Base-by-base conservation (phyloP, 2,329 filamentous ascomycete genomes). In the Pyrenophora seminiperda region DNA sequence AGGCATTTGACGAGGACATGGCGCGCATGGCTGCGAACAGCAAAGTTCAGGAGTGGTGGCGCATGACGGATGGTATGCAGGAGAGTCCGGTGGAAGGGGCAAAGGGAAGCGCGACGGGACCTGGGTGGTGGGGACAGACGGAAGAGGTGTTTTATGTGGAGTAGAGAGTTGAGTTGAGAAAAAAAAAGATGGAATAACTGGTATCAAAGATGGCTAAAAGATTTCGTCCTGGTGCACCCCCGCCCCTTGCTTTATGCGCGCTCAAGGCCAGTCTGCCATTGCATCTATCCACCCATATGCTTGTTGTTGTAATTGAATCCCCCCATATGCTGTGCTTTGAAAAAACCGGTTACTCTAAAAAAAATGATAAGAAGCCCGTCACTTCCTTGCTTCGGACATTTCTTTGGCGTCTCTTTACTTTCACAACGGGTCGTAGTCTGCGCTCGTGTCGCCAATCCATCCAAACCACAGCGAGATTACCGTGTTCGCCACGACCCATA, bases 21-120 rank as follows among this genome's bases (percentile, higher is more conserved):
- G 81, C 83, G 71, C 80, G 78, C 54, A 91, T 92, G 88, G 79
- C 81, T 1, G 83, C 83, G 49, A 90, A 91, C 61, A 81, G 83
- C 1, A 86, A 86, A 65, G 87, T 92, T 27, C 81, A 83, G 47
- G 85, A 88, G 70, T 93, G 89, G 90, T 93, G 89, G 89, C 77
- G 76, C 50, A 87, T 92, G 84, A 92, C 89, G 41, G 89, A 93
- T 70, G 77, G 78, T 11, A 90, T 86, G 78, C 89, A 92, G 74
- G 86, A 77, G 55, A 71, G 62, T 5, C 67, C 88, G 22, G 79
- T 82, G 58, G 78, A 80, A 5, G 85, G 83, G 2, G 67, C 68
- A 13, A 53, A 57, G 19, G 67, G 67, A 9, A 67, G 63, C 20
- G 50, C 44, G 13, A 53, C 47, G 2, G 66, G 63, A 17, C 64